These are phyloP conservation scores for Hypocreales sp. DNA, from an alignment of 2,329 filamentous ascomycete genomes.

Conservation along the genomic window DNA sequence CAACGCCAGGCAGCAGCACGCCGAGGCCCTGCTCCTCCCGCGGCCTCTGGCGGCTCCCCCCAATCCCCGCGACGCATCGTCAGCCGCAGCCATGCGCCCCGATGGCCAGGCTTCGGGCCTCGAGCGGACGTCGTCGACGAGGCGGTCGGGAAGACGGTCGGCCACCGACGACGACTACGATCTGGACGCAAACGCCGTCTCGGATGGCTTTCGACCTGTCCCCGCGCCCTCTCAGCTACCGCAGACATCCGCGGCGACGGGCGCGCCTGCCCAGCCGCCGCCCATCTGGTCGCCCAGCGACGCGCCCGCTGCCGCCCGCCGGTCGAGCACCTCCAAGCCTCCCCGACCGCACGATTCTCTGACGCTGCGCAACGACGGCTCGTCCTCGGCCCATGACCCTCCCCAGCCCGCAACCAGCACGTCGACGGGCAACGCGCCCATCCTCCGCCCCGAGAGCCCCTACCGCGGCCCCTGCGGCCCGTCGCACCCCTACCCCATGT, in stretches of 20 bases:
- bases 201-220: slow-evolving; percentile 23
- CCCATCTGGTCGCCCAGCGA: slow-evolving; percentile 8
- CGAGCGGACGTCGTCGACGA: slow-evolving; percentile 26
- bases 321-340: slow-evolving; percentile 42
- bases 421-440: slow-evolving; percentile 20
- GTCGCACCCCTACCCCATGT: slow-evolving; percentile 75
- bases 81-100: slow-evolving; percentile 21
- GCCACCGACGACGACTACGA: slow-evolving; percentile 28
- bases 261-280: too few species aligned
- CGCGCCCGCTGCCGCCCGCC: slow-evolving; percentile 11
- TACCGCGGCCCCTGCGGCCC: slow-evolving; percentile 58
- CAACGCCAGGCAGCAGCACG: too few species aligned
- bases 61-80: neutral
- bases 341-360: slow-evolving; percentile 31
- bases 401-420: slow-evolving; percentile 7
- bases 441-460: slow-evolving; percentile 40
- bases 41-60: slow-evolving; percentile 1
- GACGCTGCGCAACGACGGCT: slow-evolving; percentile 35
- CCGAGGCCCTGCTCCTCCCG: too few species aligned
- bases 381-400: slow-evolving; percentile 8
- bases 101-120: slow-evolving; percentile 21
- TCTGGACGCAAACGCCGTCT: slow-evolving; percentile 32
- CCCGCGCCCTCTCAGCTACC: slow-evolving; percentile 10
- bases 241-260: too few species aligned
- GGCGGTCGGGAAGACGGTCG: slow-evolving; percentile 24